A percentile compares a stretch with the other conserved stretches of the same genome.
These are phyloP conservation scores for Fraxinus nigra DNA, from an alignment of 305 asterid genomes.

Conservation along the genomic window DNA sequence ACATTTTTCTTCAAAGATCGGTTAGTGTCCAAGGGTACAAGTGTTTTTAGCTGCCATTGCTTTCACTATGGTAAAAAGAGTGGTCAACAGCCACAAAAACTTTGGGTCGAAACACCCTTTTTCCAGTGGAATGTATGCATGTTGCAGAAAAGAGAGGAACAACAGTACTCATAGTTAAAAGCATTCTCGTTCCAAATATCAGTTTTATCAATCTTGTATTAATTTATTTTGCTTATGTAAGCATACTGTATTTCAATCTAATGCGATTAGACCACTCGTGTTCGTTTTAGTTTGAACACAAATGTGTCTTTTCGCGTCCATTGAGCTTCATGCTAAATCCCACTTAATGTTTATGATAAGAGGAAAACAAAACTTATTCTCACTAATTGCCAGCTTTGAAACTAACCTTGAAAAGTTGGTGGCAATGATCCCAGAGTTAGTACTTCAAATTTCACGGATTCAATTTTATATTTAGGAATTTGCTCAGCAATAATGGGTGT, in stretches of 20 bases:
- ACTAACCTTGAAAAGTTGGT: conserved; percentile 79
- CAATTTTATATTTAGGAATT: conserved; percentile 86
- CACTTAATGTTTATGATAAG: background rate
- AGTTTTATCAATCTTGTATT: background rate
- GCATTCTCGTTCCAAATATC: background rate
- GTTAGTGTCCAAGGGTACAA: background rate
- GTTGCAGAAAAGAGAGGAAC: background rate
- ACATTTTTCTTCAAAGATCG: background rate
- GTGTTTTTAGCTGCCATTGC: background rate
- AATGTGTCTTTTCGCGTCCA: background rate
- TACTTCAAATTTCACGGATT: conserved; percentile 71
- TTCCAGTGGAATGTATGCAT: background rate
- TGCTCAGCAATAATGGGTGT: conserved; percentile 87
- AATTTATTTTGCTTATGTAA: background rate
- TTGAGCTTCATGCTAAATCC: background rate
- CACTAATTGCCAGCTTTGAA: conserved; percentile 26
- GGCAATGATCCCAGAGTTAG: conserved; percentile 87
- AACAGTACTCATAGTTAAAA: background rate
- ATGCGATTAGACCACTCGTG: background rate
- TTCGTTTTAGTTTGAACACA: background rate
- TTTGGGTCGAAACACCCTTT: background rate
- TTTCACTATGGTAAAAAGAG: background rate
- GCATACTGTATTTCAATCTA: background rate
- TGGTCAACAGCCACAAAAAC: background rate
- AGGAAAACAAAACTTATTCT: background rate